phyloP scores from a whole-genome alignment of 805 yeast genomes.

The Wickerhamomyces bovis region DNA sequence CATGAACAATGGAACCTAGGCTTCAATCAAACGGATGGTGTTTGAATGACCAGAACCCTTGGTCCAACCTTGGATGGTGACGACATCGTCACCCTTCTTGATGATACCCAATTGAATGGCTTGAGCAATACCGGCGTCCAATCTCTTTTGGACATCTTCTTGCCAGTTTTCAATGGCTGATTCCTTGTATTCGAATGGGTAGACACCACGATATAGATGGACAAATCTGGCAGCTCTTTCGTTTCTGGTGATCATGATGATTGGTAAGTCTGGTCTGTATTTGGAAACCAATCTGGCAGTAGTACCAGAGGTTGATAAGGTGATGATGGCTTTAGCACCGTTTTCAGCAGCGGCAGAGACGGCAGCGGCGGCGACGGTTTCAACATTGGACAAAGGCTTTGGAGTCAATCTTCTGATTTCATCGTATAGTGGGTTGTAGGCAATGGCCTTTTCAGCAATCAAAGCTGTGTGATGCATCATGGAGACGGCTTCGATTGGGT shows the following conservation, averaged over 20 bases:
- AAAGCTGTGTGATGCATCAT: slow-evolving; percentile 98
- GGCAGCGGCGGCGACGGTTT: slow-evolving; percentile 96
- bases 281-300: slow-evolving; percentile 95
- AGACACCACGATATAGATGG: slow-evolving; percentile 97
- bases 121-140: slow-evolving; percentile 86
- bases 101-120: slow-evolving; percentile 84
- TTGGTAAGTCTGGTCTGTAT: slow-evolving; percentile 96
- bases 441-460: slow-evolving; percentile 94
- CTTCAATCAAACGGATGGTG: slow-evolving; percentile 89
- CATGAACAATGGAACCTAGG: slow-evolving; percentile 32
- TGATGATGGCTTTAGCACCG: slow-evolving; percentile 93
- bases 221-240: slow-evolving; percentile 88
- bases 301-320: slow-evolving; percentile 89
- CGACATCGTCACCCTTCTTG: slow-evolving; percentile 79
- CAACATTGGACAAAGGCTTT: slow-evolving; percentile 88
- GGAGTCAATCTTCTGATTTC: slow-evolving; percentile 82
- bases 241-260: slow-evolving; percentile 97
- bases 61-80: slow-evolving; percentile 98
- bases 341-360: slow-evolving; percentile 96
- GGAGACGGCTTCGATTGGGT: slow-evolving; percentile 95
- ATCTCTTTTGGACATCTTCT: slow-evolving; percentile 91
- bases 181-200: slow-evolving; percentile 83
- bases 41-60: slow-evolving; percentile 98
- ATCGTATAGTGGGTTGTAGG: slow-evolving; percentile 77
- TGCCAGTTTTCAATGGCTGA: slow-evolving; percentile 73